Evolutionary conservation across 192 early-diverging fungal species (phyloP).

Genomic region (Coemansia sp.): DNA sequence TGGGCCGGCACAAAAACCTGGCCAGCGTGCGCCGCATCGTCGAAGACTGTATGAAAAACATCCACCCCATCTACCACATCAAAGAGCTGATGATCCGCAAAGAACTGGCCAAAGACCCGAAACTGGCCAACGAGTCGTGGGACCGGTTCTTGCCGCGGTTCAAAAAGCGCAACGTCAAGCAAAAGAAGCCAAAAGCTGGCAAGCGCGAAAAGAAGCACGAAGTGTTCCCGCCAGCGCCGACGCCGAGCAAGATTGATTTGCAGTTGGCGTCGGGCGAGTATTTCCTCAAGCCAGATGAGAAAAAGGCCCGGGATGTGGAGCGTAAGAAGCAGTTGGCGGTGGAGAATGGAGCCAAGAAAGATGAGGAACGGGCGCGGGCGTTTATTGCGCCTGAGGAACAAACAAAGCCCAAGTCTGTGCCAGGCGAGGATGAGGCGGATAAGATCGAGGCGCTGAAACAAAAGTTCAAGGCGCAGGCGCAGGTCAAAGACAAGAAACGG

Average conservation of each 20-base stretch:
- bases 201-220: slow-evolving; percentile 80
- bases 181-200: slow-evolving; percentile 60
- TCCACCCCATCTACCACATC: slow-evolving; percentile 99
- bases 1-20: slow-evolving; percentile 87
- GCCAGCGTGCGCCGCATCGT: slow-evolving; percentile 88
- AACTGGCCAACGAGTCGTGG: slow-evolving; percentile 91
- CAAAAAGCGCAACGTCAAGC: slow-evolving; percentile 82
- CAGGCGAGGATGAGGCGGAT: slow-evolving; percentile 19
- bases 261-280: slow-evolving; percentile 96
- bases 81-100: slow-evolving; percentile 98
- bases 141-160: slow-evolving; percentile 97
- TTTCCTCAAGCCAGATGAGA: slow-evolving; percentile 78
- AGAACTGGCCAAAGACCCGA: slow-evolving; percentile 95
- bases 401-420: neutral
- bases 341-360: slow-evolving; percentile 66
- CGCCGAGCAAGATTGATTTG: slow-evolving; percentile 84
- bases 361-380: slow-evolving; percentile 72
- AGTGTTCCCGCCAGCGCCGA: slow-evolving; percentile 86
- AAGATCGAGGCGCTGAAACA: slow-evolving; percentile 46
- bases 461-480: slow-evolving; percentile 48
- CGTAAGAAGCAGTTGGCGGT: slow-evolving; percentile 63
- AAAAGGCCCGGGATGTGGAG: slow-evolving; percentile 62
- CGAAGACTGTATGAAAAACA: slow-evolving; percentile 96
- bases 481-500: slow-evolving; percentile 20
- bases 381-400: slow-evolving; percentile 80